These are phyloP conservation scores for Simmondsia chinensis DNA, from an alignment of 148 eudicot species.

Conservation along the genomic window DNA sequence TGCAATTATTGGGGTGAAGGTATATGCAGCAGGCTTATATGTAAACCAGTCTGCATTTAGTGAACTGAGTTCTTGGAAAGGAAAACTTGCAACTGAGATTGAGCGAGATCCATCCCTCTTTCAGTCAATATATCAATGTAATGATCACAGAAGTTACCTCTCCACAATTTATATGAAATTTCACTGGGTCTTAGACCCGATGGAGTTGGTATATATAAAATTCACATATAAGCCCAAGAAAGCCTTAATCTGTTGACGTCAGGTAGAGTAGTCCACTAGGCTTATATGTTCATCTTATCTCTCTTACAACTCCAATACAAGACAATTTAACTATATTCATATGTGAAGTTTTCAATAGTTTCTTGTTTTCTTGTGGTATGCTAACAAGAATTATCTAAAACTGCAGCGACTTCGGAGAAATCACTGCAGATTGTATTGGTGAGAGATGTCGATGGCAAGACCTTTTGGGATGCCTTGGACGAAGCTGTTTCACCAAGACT, in stretches of 20 bases:
- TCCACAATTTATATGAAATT: no score
- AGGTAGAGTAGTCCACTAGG: no score
- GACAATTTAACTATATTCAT: no score
- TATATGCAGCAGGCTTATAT: slow-evolving; percentile 90
- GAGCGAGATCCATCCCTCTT: slow-evolving; percentile 42
- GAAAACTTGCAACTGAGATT: slow-evolving; percentile 40
- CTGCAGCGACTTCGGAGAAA: slow-evolving; percentile 79
- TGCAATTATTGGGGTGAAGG: slow-evolving; percentile 87
- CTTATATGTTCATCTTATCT: no score
- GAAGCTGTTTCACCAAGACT: slow-evolving; percentile 81
- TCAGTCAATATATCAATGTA: slow-evolving; percentile 61
- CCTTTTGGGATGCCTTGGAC: slow-evolving; percentile 94
- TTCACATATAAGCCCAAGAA: no score
- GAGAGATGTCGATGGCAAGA: slow-evolving; percentile 89
- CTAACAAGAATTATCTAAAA: slow-evolving; percentile 8
- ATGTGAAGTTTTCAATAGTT: no score
- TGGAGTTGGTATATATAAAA: no score
- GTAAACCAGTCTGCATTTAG: slow-evolving; percentile 36
- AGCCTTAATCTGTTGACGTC: no score
- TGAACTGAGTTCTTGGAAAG: slow-evolving; percentile 46
- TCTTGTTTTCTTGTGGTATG: no score
- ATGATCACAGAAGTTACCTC: no score
- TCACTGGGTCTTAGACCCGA: no score
- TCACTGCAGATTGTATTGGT: slow-evolving; percentile 75
- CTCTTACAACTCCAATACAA: no score